Evolutionary conservation across 352 stramenopile species (phyloP), one percentile per base, ranked within the genome.

Genomic region (Blastocystis sp.): DNA sequence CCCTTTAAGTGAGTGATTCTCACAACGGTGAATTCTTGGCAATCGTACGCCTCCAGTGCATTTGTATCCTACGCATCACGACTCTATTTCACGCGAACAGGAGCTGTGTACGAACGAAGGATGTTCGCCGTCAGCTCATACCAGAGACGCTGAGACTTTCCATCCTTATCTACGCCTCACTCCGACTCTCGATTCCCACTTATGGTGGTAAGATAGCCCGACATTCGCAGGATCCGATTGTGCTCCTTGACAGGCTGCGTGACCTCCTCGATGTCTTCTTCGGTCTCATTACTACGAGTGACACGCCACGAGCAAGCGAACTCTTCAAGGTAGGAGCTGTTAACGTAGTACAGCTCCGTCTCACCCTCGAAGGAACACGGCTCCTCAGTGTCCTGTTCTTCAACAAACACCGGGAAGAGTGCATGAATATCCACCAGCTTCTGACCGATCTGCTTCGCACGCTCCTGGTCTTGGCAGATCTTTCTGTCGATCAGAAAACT

Each of bases 211-310:
- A 85, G 47, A 85, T 85, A 85, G 5, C 73, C 73, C 45, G 73
- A 85, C 73, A 68, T 85, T 20, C 53, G 73, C 13, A 85, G 45
- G 50, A 85, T 85, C 50, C 63, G 50, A 43, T 68, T 85, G 50
- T 85, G 73, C 18, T 85, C 47, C 47, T 85, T 85, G 20, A 39
- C 24, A 1, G 45, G 73, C 50, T 69, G 50, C 8, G 43, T 16
- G 20, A 47, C 47, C 20, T 85, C 73, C 39, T 41, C 20, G 8
- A 26, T 7, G 54, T 50, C 8, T 43, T 43, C 37, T 41, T 34
- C 73, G 7, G 26, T 34, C 13, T 85, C 45, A 34, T 66, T 45
- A 8, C 65, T 55, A 76, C 30, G 24, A 16, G n/a, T 73, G 30
- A 73, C 7, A 2, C 13, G 20, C 34, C 41, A 18, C 13, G 7